Percentiles rank a stretch among this genome's conserved stretches.
These are phyloP conservation scores for Schizonepeta tenuifolia DNA, from an alignment of 257 asterid species.

Conservation along the genomic window DNA sequence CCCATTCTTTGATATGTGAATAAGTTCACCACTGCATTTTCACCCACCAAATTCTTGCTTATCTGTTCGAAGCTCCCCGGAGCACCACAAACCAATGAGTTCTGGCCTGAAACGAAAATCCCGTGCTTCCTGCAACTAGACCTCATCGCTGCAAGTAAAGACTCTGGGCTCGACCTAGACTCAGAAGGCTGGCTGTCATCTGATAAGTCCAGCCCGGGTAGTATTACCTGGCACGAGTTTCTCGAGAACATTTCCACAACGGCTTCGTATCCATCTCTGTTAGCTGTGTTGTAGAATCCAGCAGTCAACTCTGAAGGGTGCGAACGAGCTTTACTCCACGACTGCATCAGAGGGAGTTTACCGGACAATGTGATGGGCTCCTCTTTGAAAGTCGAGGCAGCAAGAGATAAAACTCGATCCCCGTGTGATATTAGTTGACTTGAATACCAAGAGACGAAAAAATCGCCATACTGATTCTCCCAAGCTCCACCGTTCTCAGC, in stretches of 20 bases:
- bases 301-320: constrained; percentile 82
- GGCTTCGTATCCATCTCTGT: constrained; percentile 67
- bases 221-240: constrained; percentile 57
- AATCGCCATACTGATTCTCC: constrained; percentile 79
- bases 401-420: constrained; percentile 65
- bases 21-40: constrained; percentile 43
- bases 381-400: constrained; percentile 59
- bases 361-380: constrained; percentile 54
- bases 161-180: constrained; percentile 61
- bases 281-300: constrained; percentile 70
- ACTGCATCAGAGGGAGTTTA: constrained; percentile 58
- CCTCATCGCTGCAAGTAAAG: constrained; percentile 49
- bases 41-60: constrained; percentile 48
- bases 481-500: constrained; percentile 75
- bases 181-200: constrained; percentile 49
- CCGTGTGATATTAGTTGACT: constrained; percentile 63
- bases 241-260: constrained; percentile 53
- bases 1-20: constrained; percentile 93
- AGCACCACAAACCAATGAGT: constrained; percentile 44
- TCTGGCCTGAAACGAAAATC: constrained; percentile 56
- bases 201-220: constrained; percentile 73
- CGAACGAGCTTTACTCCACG: constrained; percentile 61
- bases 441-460: constrained; percentile 86
- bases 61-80: constrained; percentile 57
- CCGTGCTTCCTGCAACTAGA: constrained; percentile 54